A percentile compares a stretch with the other conserved stretches of the same genome.
Evolutionary conservation across 306 rosid genomes (phyloP).

Genomic region (Begonia peltatifolia): DNA sequence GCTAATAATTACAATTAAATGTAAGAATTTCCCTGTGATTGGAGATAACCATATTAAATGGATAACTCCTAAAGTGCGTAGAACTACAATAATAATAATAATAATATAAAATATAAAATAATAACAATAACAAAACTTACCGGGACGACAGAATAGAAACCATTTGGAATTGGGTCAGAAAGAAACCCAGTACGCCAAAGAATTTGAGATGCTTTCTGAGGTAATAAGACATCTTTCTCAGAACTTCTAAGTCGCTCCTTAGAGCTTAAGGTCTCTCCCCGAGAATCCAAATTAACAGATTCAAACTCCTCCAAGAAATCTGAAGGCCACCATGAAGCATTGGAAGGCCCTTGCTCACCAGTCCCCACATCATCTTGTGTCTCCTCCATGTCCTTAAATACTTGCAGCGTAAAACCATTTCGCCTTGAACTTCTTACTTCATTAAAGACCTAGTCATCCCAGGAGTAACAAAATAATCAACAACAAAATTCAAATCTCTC

Average conservation of each 20-base stretch:
- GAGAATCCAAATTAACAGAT: conserved; percentile 78
- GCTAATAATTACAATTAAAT: too few species aligned
- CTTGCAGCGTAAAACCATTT: conserved; percentile 72
- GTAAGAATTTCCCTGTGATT: too few species aligned
- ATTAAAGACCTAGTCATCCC: conserved; percentile 35
- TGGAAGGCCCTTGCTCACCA: conserved; percentile 80
- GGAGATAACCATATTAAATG: neutral
- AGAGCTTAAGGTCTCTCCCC: conserved; percentile 42
- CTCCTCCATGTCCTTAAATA: conserved; percentile 77
- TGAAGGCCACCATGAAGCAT: conserved; percentile 84
- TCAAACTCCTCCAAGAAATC: conserved; percentile 76
- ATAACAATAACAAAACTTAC: conserved; percentile 29
- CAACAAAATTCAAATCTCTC: conserved; percentile 4
- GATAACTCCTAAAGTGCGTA: too few species aligned
- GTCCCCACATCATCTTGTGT: conserved; percentile 74
- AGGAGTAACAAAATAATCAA: conserved; percentile 25
- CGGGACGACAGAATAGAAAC: conserved; percentile 84
- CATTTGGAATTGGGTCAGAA: conserved; percentile 82
- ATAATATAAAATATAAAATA: neutral
- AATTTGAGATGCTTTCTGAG: conserved; percentile 77
- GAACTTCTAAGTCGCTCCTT: conserved; percentile 39
- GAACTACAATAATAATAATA: neutral
- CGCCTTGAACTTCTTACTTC: conserved; percentile 53
- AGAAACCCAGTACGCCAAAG: conserved; percentile 88
- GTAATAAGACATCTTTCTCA: conserved; percentile 44